Percentiles rank a stretch among this genome's conserved stretches.
These are phyloP conservation scores for Daldinia caldariorum DNA, from an alignment of 495 filamentous ascomycete genomes.

Conservation along the genomic window DNA sequence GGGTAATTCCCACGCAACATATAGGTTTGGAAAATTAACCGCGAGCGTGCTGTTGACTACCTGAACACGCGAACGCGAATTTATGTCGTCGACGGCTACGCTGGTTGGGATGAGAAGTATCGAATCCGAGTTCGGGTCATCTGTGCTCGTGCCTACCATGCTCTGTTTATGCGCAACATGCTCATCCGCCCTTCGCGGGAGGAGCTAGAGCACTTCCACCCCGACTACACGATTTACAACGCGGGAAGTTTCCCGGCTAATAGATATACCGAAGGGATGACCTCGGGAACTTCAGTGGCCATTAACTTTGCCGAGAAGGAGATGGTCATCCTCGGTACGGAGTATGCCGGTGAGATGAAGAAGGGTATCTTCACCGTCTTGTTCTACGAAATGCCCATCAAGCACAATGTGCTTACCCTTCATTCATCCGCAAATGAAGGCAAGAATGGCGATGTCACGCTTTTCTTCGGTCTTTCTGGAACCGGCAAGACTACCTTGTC, in stretches of 20 bases:
- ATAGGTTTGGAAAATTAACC: conserved; percentile 99
- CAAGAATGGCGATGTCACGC: conserved; percentile 87
- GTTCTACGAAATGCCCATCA: conserved; percentile 99
- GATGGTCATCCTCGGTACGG: conserved; percentile 98
- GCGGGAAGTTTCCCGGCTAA: conserved; percentile 98
- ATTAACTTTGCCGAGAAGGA: conserved; percentile 87
- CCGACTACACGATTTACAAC: conserved; percentile 99
- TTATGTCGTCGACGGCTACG: conserved; percentile 97
- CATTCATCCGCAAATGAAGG: conserved; percentile 96
- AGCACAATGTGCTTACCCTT: conserved; percentile 97
- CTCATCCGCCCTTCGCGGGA: conserved; percentile 90
- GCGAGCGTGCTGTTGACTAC: conserved; percentile 98
- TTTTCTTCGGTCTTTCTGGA: conserved; percentile 99
- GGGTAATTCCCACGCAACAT: background rate
- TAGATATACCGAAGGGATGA: conserved; percentile 98
- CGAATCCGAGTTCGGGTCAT: conserved; percentile 97
- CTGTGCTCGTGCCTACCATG: conserved; percentile 98
- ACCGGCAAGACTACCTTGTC: conserved; percentile 99
- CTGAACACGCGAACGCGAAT: conserved; percentile 98
- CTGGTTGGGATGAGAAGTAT: conserved; percentile 99
- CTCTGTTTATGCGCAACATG: conserved; percentile 99
- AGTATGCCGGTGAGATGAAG: conserved; percentile 99
- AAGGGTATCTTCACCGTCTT: conserved; percentile 99
- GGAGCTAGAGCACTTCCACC: conserved; percentile 96
- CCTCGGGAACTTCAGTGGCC: conserved; percentile 81